phyloP scores from a whole-genome alignment of 202 grass and related monocot species.

The Cymbopogon flexuosus region DNA sequence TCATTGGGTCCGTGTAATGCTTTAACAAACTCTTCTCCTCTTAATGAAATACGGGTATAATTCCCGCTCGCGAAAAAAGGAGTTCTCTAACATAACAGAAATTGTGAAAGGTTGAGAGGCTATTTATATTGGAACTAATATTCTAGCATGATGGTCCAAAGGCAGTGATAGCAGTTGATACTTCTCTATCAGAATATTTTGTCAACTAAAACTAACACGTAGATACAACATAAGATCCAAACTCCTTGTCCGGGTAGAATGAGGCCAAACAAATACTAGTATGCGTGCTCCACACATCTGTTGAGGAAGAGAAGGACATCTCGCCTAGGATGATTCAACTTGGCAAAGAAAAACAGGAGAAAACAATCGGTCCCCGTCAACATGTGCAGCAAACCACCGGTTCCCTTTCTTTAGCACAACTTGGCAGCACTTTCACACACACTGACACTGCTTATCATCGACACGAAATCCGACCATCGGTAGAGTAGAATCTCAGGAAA shows the following conservation, averaged over 20 bases:
- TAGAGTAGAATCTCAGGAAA: slow-evolving; percentile 8
- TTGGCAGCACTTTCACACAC: background rate
- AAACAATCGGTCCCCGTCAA: background rate
- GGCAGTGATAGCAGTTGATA: background rate
- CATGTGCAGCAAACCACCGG: slow-evolving; percentile 29
- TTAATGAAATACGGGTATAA: too few relatives aligned
- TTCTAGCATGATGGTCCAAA: background rate
- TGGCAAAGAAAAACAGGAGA: background rate
- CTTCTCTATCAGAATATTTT: background rate
- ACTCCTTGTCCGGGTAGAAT: background rate
- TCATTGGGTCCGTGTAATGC: too few relatives aligned
- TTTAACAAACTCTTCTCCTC: too few relatives aligned
- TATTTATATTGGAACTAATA: background rate
- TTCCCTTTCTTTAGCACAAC: slow-evolving; percentile 14
- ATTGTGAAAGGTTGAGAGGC: background rate
- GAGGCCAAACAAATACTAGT: background rate
- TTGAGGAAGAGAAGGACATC: background rate
- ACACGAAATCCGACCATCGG: background rate
- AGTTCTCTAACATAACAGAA: background rate
- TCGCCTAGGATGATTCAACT: background rate
- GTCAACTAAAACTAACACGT: background rate
- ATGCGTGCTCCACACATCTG: slow-evolving; percentile 14
- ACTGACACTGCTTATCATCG: too few relatives aligned
- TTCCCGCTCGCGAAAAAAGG: too few relatives aligned
- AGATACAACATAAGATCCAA: background rate